Evolutionary conservation across 179 eudicot genomes (phyloP).

Genomic region (Monotropa hypopitys): DNA sequence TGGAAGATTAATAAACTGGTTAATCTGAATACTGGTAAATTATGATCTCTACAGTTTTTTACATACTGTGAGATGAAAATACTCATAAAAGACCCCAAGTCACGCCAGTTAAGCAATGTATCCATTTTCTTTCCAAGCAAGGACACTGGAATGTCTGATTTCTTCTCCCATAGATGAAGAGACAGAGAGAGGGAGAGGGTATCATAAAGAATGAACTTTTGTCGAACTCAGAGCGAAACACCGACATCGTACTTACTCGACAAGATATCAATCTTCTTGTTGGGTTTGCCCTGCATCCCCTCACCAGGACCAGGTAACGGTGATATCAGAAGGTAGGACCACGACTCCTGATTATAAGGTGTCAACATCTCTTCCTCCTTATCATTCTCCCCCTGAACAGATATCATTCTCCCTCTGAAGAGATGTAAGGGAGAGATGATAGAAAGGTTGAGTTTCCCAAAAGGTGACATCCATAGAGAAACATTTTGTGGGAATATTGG

Average conservation of each 20-base stretch:
- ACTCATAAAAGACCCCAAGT: not conserved
- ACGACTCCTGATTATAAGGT: too few species aligned
- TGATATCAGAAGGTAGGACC: too few species aligned
- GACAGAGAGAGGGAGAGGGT: not conserved
- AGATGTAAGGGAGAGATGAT: too few species aligned
- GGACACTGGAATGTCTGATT: not conserved
- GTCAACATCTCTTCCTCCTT: too few species aligned
- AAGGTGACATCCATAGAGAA: too few species aligned
- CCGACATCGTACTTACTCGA: conserved; percentile 12
- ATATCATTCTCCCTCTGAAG: too few species aligned
- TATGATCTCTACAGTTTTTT: not conserved
- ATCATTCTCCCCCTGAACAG: too few species aligned
- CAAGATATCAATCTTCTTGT: conserved; percentile 30
- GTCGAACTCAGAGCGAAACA: conserved; percentile 2
- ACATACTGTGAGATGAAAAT: not conserved
- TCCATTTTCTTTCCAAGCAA: not conserved
- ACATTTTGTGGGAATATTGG: too few species aligned
- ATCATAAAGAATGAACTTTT: not conserved
- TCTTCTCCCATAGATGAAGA: not conserved
- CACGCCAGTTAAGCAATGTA: not conserved
- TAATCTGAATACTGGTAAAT: not conserved
- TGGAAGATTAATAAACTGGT: not conserved
- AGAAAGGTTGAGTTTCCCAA: too few species aligned
- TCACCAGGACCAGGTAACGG: too few species aligned
- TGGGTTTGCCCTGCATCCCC: too few species aligned